Conservation (phyloP, 148 eudicot species). For the Fagopyrum esculentum region DNA sequence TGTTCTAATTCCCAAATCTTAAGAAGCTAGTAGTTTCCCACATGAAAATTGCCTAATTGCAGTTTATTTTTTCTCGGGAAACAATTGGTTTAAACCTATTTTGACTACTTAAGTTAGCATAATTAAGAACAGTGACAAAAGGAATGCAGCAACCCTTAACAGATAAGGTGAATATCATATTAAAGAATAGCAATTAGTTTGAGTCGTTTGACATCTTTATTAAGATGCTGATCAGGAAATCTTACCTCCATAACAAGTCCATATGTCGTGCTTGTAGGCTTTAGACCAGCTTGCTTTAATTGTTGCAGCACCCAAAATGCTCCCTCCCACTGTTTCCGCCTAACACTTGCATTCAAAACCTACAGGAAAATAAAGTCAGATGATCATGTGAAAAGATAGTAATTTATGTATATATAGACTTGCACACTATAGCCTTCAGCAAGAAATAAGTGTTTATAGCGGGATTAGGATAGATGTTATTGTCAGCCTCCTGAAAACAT, state of each 20-base stretch:
- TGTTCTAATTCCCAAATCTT: too few species aligned
- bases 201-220: neutral
- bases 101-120: too few species aligned
- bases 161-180: neutral
- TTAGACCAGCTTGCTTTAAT: constrained; percentile 48
- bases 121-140: neutral
- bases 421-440: neutral
- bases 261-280: constrained; percentile 70
- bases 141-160: neutral
- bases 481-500: too few species aligned
- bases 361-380: constrained; percentile 12
- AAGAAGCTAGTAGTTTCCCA: too few species aligned
- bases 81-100: too few species aligned
- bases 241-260: constrained; percentile 97
- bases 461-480: too few species aligned
- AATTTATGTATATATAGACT: neutral
- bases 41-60: too few species aligned
- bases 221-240: neutral
- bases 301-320: constrained; percentile 93
- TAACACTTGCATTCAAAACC: constrained; percentile 87
- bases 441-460: neutral
- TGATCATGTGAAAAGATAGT: neutral
- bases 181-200: neutral
- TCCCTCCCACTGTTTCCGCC: constrained; percentile 82
- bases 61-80: too few species aligned